Conservation (phyloP, 495 filamentous ascomycete species). For the Talaromyces wortmannii region DNA sequence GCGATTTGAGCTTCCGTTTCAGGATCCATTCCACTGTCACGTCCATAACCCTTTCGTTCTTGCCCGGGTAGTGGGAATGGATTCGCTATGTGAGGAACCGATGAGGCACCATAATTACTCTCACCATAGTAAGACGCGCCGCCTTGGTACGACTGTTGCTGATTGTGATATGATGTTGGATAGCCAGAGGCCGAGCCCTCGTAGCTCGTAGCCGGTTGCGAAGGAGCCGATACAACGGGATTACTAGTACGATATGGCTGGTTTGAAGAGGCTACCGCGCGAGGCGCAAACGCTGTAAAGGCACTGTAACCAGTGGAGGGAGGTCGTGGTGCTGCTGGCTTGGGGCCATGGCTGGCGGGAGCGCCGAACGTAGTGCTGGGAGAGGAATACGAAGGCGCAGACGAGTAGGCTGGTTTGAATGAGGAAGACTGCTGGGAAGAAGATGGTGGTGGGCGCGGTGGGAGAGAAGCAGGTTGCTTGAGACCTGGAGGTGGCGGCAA, state of each 20-base stretch:
- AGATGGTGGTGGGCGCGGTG: constrained; percentile 68
- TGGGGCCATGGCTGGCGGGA: constrained; percentile 24
- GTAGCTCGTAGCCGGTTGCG: constrained; percentile 33
- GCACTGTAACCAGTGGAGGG: constrained; percentile 27
- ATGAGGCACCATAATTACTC: constrained; percentile 41
- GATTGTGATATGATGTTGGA: constrained; percentile 28
- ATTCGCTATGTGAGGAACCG: constrained; percentile 74
- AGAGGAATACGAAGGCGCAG: constrained; percentile 27
- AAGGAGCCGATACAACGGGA: constrained; percentile 35
- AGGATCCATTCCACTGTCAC: constrained; percentile 56
- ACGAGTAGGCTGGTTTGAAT: constrained; percentile 53
- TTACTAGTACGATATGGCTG: constrained; percentile 34
- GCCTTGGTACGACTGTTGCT: constrained; percentile 31
- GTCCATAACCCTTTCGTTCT: constrained; percentile 34
- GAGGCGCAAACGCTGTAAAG: constrained; percentile 56
- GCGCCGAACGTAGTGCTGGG: constrained; percentile 20
- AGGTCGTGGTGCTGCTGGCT: constrained; percentile 6
- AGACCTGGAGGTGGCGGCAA: constrained; percentile 90
- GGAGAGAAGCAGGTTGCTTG: constrained; percentile 66
- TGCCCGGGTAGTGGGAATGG: constrained; percentile 67
- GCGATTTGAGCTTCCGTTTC: constrained; percentile 91
- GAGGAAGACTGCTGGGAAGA: constrained; percentile 38
- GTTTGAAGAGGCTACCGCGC: constrained; percentile 48
- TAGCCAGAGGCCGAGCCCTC: constrained; percentile 26
- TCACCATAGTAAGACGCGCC: constrained; percentile 44